These are phyloP conservation scores for Fusarium sororula DNA, from an alignment of 2,329 filamentous ascomycete genomes.

Conservation along the genomic window DNA sequence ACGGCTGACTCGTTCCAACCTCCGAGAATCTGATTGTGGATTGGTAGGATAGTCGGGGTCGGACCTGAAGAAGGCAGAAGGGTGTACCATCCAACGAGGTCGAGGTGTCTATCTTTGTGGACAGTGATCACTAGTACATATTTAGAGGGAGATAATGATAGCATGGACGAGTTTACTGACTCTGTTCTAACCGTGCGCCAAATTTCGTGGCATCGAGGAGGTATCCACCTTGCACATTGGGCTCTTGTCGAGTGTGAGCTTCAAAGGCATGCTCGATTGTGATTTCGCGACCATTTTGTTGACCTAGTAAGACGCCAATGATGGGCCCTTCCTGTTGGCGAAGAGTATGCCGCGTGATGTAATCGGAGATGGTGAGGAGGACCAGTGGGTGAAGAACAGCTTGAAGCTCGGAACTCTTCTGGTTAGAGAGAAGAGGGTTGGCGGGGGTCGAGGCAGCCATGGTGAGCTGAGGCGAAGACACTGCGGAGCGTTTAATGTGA, in stretches of 20 bases:
- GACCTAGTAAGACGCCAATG: conserved; percentile 87
- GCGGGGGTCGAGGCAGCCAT: conserved; percentile 57
- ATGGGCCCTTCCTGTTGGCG: conserved; percentile 79
- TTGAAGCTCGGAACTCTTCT: conserved; percentile 78
- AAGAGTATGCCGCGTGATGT: conserved; percentile 89
- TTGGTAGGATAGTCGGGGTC: conserved; percentile 70
- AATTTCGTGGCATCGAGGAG: conserved; percentile 79
- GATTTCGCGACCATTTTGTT: conserved; percentile 89
- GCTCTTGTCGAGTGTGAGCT: conserved; percentile 65
- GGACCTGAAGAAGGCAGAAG: conserved; percentile 79
- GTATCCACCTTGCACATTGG: conserved; percentile 62
- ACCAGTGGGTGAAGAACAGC: conserved; percentile 92
- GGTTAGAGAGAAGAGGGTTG: conserved; percentile 71
- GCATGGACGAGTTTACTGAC: conserved; percentile 59
- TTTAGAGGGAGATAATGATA: not conserved
- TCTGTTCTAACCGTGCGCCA: conserved; percentile 80
- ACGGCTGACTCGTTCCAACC: conserved; percentile 86
- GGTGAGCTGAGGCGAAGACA: conserved; percentile 23
- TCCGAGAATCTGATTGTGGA: conserved; percentile 81
- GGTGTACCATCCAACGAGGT: conserved; percentile 93
- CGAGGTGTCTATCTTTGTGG: conserved; percentile 83
- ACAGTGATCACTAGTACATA: conserved; percentile 79
- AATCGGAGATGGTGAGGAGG: conserved; percentile 95
- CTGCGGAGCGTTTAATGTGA: not conserved
- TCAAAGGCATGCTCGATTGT: conserved; percentile 95